Percentiles rank a stretch among this genome's conserved stretches.
Evolutionary conservation across 139 green algal genomes (phyloP).

Genomic region (Nannochloris sp.): DNA sequence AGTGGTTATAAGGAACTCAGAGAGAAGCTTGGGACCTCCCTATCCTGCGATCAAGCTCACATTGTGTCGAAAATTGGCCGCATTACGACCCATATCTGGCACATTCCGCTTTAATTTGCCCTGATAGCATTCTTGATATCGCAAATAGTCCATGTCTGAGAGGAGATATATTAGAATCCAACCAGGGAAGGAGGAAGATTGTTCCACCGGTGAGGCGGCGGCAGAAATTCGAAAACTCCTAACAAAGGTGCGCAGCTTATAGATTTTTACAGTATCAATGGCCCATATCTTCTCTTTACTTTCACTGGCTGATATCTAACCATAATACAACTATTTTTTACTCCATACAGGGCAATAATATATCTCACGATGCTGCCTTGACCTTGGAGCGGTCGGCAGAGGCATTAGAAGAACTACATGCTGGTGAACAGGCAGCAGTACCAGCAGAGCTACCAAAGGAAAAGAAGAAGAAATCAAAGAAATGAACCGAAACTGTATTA

Average conservation of each 20-base stretch:
- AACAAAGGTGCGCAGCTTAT: neutral
- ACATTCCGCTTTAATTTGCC: no score
- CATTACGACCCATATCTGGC: no score
- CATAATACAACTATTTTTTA: no score
- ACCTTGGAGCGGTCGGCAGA: neutral
- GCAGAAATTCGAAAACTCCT: neutral
- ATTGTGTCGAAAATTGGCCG: no score
- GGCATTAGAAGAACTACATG: conserved; percentile 2
- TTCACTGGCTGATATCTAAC: neutral
- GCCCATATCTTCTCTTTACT: neutral
- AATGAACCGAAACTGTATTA: neutral
- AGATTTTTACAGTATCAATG: neutral
- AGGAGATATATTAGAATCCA: conserved; percentile 1
- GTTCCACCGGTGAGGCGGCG: neutral
- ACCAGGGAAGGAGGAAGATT: neutral
- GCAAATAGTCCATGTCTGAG: neutral
- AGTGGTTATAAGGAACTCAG: no score
- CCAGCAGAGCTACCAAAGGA: neutral
- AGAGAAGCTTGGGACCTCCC: no score
- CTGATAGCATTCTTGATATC: no score
- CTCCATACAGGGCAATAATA: neutral
- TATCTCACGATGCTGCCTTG: neutral
- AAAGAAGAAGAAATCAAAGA: conserved; percentile 12
- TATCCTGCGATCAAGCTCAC: no score
- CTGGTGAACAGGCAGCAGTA: neutral